Conservation (phyloP, 2,329 filamentous ascomycete genomes). For the Diaporthe citri region DNA sequence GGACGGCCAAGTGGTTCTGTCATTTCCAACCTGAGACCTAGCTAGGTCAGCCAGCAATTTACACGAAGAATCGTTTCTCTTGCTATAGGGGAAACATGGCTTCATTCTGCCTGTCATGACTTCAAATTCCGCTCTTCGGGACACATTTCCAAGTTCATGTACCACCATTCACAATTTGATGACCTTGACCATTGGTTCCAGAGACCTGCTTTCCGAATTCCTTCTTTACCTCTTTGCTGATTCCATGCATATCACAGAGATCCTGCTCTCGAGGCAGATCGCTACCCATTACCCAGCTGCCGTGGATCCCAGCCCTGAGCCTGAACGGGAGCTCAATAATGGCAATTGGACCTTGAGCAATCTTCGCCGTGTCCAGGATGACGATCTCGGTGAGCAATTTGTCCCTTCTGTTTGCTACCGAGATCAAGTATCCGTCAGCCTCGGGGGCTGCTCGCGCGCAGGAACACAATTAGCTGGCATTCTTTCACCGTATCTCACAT, state of each 20-base stretch:
- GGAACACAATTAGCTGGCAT: background rate
- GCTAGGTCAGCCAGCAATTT: background rate
- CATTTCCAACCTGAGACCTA: background rate
- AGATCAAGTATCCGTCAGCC: constrained; percentile 34
- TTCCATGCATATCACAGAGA: constrained; percentile 28
- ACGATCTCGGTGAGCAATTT: constrained; percentile 31
- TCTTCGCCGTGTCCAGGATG: constrained; percentile 16
- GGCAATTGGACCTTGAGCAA: constrained; percentile 25
- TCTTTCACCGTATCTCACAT: background rate
- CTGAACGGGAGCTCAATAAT: constrained; percentile 34
- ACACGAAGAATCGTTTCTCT: background rate
- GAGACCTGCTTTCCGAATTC: background rate
- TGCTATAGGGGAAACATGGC: background rate
- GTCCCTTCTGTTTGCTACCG: constrained; percentile 31
- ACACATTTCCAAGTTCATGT: background rate
- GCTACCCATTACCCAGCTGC: constrained; percentile 28
- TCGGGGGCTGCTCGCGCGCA: background rate
- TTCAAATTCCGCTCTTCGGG: background rate
- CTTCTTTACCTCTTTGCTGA: constrained; percentile 22
- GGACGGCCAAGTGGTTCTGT: too few relatives aligned
- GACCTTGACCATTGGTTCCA: background rate
- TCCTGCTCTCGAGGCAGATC: constrained; percentile 14
- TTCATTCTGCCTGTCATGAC: background rate
- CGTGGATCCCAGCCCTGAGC: constrained; percentile 27
- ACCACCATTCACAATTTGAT: background rate